Conservation (phyloP, 2,329 filamentous ascomycete genomes). For the Coniochaeta ligniaria region DNA sequence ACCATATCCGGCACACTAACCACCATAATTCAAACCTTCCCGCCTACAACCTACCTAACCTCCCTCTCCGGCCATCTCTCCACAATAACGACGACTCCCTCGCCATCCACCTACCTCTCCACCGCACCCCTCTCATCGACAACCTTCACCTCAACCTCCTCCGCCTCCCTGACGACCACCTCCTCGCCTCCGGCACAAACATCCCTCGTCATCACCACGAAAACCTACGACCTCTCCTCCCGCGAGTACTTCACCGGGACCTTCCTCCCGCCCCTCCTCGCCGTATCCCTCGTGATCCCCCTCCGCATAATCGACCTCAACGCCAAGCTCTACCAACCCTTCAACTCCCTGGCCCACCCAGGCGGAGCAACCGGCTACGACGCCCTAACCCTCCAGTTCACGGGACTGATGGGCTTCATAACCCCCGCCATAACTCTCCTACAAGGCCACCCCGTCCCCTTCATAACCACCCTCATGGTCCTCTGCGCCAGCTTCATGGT, state of each 20-base stretch:
- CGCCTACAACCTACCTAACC: slow-evolving; percentile 14
- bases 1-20: slow-evolving; percentile 8
- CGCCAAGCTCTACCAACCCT: slow-evolving; percentile 34
- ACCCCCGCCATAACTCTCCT: slow-evolving; percentile 24
- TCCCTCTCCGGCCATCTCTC: slow-evolving; percentile 12
- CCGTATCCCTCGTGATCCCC: slow-evolving; percentile 28
- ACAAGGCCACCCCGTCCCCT: slow-evolving; percentile 26
- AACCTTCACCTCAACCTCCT: slow-evolving; percentile 15
- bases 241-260: slow-evolving; percentile 30
- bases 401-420: slow-evolving; percentile 26
- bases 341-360: slow-evolving; percentile 29
- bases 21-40: slow-evolving; percentile 20
- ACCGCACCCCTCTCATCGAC: slow-evolving; percentile 12
- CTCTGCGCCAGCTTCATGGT: slow-evolving; percentile 25
- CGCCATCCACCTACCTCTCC: slow-evolving; percentile 9
- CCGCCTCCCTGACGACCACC: neutral
- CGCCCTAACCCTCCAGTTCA: slow-evolving; percentile 34
- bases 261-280: slow-evolving; percentile 32
- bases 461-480: slow-evolving; percentile 27
- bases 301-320: slow-evolving; percentile 31
- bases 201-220: slow-evolving; percentile 11
- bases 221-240: slow-evolving; percentile 16
- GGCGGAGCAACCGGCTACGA: slow-evolving; percentile 29
- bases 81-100: slow-evolving; percentile 14
- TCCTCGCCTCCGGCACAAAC: neutral